phyloP scores from a whole-genome alignment of 805 yeast species.

The Candida quercuum region DNA sequence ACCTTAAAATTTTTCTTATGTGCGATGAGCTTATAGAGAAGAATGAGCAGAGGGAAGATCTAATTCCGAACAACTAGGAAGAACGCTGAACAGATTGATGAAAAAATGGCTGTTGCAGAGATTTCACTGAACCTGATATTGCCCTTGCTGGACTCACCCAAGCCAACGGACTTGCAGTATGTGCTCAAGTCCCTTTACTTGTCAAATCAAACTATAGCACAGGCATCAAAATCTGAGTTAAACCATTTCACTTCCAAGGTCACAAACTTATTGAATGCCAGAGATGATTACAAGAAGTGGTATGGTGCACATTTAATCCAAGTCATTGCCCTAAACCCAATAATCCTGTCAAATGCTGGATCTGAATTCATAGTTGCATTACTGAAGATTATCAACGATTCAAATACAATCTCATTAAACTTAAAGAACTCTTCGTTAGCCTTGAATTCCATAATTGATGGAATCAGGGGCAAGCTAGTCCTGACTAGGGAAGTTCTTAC shows the following conservation, averaged over 20 bases:
- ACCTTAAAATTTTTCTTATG: no score
- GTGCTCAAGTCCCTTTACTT: constrained; percentile 19
- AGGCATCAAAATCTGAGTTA: constrained; percentile 44
- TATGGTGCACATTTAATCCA: constrained; percentile 30
- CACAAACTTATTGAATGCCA: constrained; percentile 28
- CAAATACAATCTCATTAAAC: constrained; percentile 24
- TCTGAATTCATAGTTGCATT: constrained; percentile 30
- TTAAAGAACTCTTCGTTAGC: constrained; percentile 28
- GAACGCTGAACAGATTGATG: no score
- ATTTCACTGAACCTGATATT: constrained; percentile 20
- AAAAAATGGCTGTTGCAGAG: constrained; percentile 11
- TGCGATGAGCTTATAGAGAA: no score
- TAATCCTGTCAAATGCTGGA: constrained; percentile 31
- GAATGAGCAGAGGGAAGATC: no score
- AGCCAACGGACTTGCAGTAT: constrained; percentile 15
- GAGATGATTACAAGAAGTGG: constrained; percentile 29
- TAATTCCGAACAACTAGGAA: no score
- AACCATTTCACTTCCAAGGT: constrained; percentile 40
- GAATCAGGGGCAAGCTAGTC: constrained; percentile 75
- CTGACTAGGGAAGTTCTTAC: constrained; percentile 79
- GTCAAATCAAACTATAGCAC: constrained; percentile 26
- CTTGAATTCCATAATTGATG: constrained; percentile 26
- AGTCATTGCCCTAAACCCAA: constrained; percentile 19
- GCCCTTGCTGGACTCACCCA: constrained; percentile 15
- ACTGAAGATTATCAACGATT: constrained; percentile 29